Conservation (phyloP, 2,329 filamentous ascomycete species). For the Periglandula ipomoeae region DNA sequence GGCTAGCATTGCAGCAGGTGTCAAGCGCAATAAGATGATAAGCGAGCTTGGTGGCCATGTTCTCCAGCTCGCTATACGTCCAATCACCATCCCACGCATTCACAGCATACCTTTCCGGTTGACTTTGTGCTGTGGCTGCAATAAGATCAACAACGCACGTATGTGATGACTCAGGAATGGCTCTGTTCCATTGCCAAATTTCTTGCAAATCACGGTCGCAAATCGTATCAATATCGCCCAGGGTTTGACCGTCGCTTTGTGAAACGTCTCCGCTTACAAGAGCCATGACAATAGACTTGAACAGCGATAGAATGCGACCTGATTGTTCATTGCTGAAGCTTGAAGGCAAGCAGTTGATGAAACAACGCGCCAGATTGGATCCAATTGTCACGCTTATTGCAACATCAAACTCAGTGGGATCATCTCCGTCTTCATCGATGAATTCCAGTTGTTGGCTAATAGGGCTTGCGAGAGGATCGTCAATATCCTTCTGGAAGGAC, state of each 20-base stretch:
- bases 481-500: slow-evolving; percentile 19
- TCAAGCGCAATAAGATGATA: slow-evolving; percentile 2
- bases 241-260: background rate
- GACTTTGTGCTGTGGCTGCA: background rate
- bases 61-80: slow-evolving; percentile 15
- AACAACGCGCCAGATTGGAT: background rate
- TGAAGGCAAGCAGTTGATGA: slow-evolving; percentile 3
- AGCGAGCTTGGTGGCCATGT: slow-evolving; percentile 12
- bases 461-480: background rate
- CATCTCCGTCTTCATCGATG: slow-evolving; percentile 10
- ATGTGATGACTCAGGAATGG: background rate
- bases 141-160: background rate
- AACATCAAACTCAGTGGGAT: slow-evolving; percentile 18
- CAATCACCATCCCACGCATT: slow-evolving; percentile 16
- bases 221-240: background rate
- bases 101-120: slow-evolving; percentile 2
- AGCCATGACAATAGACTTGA: background rate
- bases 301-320: slow-evolving; percentile 1
- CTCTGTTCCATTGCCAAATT: slow-evolving; percentile 5
- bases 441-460: background rate
- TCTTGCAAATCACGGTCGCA: background rate
- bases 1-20: slow-evolving; percentile 15
- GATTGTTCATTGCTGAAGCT: slow-evolving; percentile 1
- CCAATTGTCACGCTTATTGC: slow-evolving; percentile 13
- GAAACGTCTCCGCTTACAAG: background rate